Evolutionary conservation across 331 rosid genomes (phyloP).

Genomic region (Quercus lobata): DNA sequence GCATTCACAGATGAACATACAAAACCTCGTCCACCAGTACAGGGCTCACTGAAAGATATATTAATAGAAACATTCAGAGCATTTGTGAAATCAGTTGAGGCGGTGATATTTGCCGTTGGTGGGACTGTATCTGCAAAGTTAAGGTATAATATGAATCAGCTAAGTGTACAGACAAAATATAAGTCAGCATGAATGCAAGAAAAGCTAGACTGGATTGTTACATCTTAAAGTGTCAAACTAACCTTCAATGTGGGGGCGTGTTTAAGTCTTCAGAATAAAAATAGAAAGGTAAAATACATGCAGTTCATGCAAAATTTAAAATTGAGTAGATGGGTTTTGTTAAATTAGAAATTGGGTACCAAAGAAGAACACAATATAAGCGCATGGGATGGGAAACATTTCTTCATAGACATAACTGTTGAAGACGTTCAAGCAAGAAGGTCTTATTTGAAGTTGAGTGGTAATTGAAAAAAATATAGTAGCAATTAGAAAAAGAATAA

Average conservation of each 20-base stretch:
- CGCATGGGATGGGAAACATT: background rate
- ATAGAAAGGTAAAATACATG: background rate
- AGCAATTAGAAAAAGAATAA: conserved; percentile 15
- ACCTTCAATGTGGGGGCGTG: background rate
- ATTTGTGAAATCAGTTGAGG: conserved; percentile 59
- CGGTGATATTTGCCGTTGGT: conserved; percentile 73
- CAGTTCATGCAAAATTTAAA: background rate
- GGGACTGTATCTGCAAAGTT: conserved; percentile 69
- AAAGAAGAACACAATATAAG: background rate
- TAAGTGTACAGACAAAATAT: background rate
- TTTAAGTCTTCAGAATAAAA: background rate
- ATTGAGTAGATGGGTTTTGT: background rate
- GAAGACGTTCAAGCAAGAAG: background rate
- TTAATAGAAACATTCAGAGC: conserved; percentile 65
- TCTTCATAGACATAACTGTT: background rate
- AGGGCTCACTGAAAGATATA: conserved; percentile 73
- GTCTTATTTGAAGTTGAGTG: background rate
- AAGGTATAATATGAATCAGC: background rate
- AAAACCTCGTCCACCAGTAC: conserved; percentile 58
- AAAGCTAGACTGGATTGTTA: background rate
- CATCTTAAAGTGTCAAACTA: background rate
- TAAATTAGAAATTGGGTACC: too few relatives aligned
- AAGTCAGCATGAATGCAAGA: background rate
- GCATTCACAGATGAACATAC: conserved; percentile 62
- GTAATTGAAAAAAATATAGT: background rate